Percentiles rank a stretch among this genome's conserved stretches.
phyloP scores from a whole-genome alignment of 345 rosid genomes.

The Luvunga scandens region DNA sequence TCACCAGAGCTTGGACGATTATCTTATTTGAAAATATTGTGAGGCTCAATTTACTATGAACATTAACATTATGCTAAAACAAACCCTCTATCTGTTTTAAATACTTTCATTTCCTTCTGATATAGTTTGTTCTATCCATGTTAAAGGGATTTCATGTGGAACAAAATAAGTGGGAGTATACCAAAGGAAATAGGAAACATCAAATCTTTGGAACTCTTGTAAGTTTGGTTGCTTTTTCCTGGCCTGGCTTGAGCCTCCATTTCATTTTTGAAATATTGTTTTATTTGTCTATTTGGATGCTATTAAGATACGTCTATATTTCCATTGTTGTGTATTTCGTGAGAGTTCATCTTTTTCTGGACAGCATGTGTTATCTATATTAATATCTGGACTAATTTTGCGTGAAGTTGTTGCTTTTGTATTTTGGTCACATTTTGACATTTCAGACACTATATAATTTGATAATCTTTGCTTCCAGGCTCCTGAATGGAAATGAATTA shows the following conservation, averaged over 20 bases:
- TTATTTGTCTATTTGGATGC: not conserved
- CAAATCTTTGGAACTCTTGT: constrained; percentile 75
- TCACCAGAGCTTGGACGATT: constrained; percentile 78
- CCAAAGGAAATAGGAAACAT: constrained; percentile 91
- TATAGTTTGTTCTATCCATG: constrained; percentile 11
- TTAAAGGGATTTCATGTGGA: constrained; percentile 97
- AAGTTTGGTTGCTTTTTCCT: constrained; percentile 33
- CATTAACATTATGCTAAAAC: not conserved
- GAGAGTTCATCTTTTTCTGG: not conserved
- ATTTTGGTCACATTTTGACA: not conserved
- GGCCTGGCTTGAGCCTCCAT: not conserved
- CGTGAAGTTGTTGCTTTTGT: not conserved
- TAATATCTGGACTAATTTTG: not conserved
- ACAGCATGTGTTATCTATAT: not conserved
- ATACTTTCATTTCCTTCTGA: constrained; percentile 7
- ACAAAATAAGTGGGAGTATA: constrained; percentile 67
- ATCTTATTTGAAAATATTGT: constrained; percentile 65
- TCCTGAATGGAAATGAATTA: constrained; percentile 81
- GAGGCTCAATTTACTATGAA: constrained; percentile 21
- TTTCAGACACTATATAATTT: constrained; percentile 12
- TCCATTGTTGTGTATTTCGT: not conserved
- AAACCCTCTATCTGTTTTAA: not conserved
- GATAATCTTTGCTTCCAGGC: constrained; percentile 48
- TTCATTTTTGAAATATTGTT: not conserved
- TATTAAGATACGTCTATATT: not conserved